Conservation (phyloP, 768 basidiomycete genomes). For the Chalciporus piperatus region DNA sequence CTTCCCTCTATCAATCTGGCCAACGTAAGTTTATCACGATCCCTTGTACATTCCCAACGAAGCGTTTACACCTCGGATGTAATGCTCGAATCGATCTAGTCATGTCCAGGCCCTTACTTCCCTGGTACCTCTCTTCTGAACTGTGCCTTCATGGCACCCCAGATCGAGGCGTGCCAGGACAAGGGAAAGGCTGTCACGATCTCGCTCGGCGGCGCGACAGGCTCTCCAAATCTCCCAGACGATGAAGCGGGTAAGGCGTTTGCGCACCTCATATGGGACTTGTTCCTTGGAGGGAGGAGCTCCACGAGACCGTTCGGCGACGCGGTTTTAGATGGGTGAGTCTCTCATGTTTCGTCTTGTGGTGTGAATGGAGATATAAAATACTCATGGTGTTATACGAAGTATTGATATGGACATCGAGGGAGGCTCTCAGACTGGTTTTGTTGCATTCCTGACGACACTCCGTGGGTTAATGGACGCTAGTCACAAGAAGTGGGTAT, state of each 20-base stretch:
- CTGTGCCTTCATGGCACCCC: no score
- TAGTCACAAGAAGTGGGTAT: constrained; percentile 27
- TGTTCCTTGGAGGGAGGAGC: constrained; percentile 67
- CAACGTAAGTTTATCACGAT: neutral
- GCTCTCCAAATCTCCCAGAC: constrained; percentile 56
- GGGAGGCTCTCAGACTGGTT: constrained; percentile 36
- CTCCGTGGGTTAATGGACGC: constrained; percentile 29
- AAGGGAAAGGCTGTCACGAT: constrained; percentile 60
- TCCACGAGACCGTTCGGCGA: constrained; percentile 66
- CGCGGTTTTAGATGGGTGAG: constrained; percentile 71
- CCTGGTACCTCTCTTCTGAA: no score
- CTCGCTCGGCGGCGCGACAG: constrained; percentile 64
- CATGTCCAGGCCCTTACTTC: constrained; percentile 11
- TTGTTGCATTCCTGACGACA: constrained; percentile 31
- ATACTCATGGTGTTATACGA: neutral
- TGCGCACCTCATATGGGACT: constrained; percentile 63
- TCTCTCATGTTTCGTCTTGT: neutral
- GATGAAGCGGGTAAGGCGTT: constrained; percentile 58
- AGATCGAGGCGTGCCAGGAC: constrained; percentile 49
- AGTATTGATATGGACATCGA: constrained; percentile 50
- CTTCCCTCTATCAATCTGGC: no score
- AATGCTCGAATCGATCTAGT: no score
- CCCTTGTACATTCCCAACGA: no score
- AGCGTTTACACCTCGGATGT: neutral
- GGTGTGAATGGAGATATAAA: no score